Base-by-base conservation (phyloP, 768 basidiomycete species). In the Amanita rubescens region DNA sequence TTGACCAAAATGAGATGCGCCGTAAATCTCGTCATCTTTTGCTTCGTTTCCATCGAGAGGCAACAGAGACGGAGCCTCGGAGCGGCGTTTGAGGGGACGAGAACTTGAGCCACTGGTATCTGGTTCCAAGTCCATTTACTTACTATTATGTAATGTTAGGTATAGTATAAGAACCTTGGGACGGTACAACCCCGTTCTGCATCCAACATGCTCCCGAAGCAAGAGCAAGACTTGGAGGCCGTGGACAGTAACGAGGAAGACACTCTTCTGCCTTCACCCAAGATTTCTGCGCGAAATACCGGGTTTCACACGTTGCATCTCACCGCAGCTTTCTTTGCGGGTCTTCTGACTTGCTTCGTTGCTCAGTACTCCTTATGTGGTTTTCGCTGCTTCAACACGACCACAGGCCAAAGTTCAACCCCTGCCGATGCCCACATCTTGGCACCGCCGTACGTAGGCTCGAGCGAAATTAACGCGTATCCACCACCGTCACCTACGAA, bases 401-500 rank as follows among this genome's bases (percentile, higher is more conserved):
- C 39, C 22, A 51, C 47, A 15, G 47, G 10, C 58, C 37, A 34
- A 53, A 54, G 32, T 34, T 51, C 15, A 48, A 60, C 4, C 46
- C 52, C 15, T 67, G 67, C 12, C 3, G 22, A 33, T 32, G 3
- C 47, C 11, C 60, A 70, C 20, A 64, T 68, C 15, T 62, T 82
- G 14, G 86, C 84, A 0, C 71, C 82, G 2, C 83, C 87, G 1
- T 79, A 81, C 63, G 85, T 82, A 17, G 89, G 90, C 12, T 87
- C 87, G 0, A 85, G 87, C 2, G 75, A 77, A 55, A 74, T 77
- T 4, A 80, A 90, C 65, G 64, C 79, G 19, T 90, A 78, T 65
- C 90, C 90, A 8, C 90, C 90, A 0, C 58, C 79, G 0, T 76
- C 78, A 5, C 87, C 90, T 0, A 90, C 87, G 15, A 92, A 92